A percentile compares a stretch with the other conserved stretches of the same genome.
Conservation (phyloP, 306 rosid genomes). For the Luffa aegyptiaca region DNA sequence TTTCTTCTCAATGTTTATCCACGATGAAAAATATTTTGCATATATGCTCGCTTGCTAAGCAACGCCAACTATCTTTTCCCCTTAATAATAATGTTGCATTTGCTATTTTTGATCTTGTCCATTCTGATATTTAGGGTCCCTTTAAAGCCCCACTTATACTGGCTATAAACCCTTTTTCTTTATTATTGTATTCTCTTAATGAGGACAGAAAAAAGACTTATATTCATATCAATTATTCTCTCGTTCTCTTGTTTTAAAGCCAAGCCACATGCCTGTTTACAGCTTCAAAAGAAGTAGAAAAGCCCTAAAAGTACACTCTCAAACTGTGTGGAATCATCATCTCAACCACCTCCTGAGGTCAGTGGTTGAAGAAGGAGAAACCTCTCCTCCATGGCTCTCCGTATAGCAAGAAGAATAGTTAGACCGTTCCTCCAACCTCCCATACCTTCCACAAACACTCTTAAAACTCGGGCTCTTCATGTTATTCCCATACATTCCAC, state of each 20-base stretch:
- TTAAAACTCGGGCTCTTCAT: conserved; percentile 90
- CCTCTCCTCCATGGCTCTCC: conserved; percentile 77
- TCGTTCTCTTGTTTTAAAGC: background rate
- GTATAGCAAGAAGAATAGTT: conserved; percentile 90
- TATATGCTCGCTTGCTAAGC: no score
- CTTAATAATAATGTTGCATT: no score
- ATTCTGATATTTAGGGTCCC: no score
- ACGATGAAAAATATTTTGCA: no score
- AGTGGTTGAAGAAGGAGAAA: conserved; percentile 80
- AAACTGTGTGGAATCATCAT: background rate
- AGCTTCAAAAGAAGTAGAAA: background rate
- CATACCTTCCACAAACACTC: conserved; percentile 51
- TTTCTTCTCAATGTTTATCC: no score
- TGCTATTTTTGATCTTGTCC: no score
- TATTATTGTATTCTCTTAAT: no score
- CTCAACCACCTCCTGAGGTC: conserved; percentile 65
- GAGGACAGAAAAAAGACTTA: background rate
- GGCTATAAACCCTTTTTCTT: no score
- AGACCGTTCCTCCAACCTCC: conserved; percentile 75
- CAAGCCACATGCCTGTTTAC: background rate
- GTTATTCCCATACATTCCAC: conserved; percentile 54
- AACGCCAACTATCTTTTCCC: no score
- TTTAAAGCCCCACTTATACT: no score
- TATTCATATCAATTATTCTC: background rate
- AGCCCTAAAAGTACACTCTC: background rate